Percentiles rank a stretch among this genome's conserved stretches.
Evolutionary conservation across 192 early-diverging fungal species (phyloP).

Genomic region (Haplosporangium gracile): DNA sequence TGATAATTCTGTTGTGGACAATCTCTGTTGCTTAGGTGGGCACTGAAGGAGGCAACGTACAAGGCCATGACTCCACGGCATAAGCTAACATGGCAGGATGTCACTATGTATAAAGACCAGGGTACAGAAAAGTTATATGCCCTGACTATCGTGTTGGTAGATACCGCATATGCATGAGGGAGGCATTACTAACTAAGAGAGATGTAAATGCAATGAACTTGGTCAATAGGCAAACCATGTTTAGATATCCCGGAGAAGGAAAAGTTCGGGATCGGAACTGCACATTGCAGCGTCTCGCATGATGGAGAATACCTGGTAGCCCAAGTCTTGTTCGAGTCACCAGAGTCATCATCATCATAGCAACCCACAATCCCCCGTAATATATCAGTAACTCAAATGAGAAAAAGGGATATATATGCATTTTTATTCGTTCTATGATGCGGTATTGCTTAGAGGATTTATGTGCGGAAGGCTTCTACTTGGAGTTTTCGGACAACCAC

Average conservation of each 20-base stretch:
- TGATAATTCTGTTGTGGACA: neutral
- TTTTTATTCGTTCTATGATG: neutral
- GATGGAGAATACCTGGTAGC: constrained; percentile 83
- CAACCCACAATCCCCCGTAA: neutral
- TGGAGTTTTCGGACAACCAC: constrained; percentile 53
- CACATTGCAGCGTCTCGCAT: constrained; percentile 79
- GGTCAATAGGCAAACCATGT: constrained; percentile 60
- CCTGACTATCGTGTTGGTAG: neutral
- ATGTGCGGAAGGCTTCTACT: neutral
- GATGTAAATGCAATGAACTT: neutral
- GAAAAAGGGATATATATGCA: neutral
- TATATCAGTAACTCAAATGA: neutral
- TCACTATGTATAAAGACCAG: constrained; percentile 65
- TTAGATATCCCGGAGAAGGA: constrained; percentile 53
- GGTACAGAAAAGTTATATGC: constrained; percentile 38
- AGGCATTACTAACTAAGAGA: neutral
- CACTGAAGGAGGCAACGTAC: constrained; percentile 80
- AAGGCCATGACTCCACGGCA: constrained; percentile 77
- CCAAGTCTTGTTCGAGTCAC: constrained; percentile 72
- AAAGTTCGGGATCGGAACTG: constrained; percentile 42
- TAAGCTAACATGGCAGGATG: constrained; percentile 73
- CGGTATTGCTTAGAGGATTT: neutral
- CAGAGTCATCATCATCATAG: neutral
- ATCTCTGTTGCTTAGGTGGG: constrained; percentile 63
- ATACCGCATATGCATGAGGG: neutral